Evolutionary conservation across 2,329 filamentous ascomycete species (phyloP), one percentile per base, ranked within the genome.

Genomic region (Ophiostoma quercus): DNA sequence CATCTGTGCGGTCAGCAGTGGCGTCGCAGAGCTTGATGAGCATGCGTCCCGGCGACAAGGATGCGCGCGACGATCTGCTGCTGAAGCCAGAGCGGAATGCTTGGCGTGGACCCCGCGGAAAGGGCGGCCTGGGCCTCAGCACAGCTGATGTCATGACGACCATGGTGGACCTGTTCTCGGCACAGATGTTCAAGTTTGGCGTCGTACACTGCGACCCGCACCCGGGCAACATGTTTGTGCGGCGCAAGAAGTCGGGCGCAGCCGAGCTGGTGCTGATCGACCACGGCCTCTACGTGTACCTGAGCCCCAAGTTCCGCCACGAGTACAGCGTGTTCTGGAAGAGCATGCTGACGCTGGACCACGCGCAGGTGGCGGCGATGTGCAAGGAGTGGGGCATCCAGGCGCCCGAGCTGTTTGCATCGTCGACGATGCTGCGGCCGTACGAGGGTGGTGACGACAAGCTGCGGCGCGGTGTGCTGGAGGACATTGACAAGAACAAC

Each of bases 141-240:
- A 83, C 92, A 39, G 91, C 91, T 76, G 90, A 94, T 71, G 92
- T 97, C 71, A 98, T 98, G 95, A 91, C 90, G 6, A 97, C 92
- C 41, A 97, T 98, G 88, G 87, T 97, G 67, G 94, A 97, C 78
- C 85, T 98, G 43, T 99, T 98, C 82, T 92, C 90, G n/a, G 94
- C 92, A 2, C 94, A 98, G 77, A 98, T 98, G 85, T 99, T 97
- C 83, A 90, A 96, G 73, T 98, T 92, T 92, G 95, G 95, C 14
- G 86, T 92, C 62, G 92, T 98, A 0, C 94, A 99, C 81, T 97
- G 94, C 80, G 95, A 99, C 78, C 95, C 95, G 11, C 95, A 99
- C 77, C 95, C 95, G 0, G 94, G 94, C 37, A 99, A 99, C 80
- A 95, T 98, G 78, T 97, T 99, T 81, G 90, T 98, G 76, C 90